These are phyloP conservation scores for Kuraishia piskuri DNA, from an alignment of 805 yeast species.

Conservation along the genomic window DNA sequence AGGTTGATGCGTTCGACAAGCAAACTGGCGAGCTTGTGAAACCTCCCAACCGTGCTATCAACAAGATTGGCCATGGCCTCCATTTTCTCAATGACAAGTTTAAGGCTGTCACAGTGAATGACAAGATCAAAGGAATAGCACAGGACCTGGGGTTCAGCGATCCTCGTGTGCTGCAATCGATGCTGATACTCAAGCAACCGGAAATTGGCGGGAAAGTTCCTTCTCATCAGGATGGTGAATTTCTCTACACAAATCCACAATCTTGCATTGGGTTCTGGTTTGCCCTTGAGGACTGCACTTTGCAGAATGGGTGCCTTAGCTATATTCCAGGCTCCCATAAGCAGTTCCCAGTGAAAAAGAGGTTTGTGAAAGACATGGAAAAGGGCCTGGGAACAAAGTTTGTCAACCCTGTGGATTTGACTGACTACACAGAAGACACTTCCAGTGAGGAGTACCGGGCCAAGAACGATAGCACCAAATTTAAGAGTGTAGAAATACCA, in stretches of 20 bases:
- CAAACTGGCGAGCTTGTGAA: constrained; percentile 37
- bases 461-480: constrained; percentile 30
- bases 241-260: constrained; percentile 63
- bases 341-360: constrained; percentile 41
- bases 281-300: constrained; percentile 67
- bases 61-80: constrained; percentile 74
- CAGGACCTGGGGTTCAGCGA: constrained; percentile 43
- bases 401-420: constrained; percentile 18
- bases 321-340: constrained; percentile 68
- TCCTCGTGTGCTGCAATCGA: constrained; percentile 68
- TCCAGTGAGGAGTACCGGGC: constrained; percentile 18
- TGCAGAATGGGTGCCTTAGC: constrained; percentile 58
- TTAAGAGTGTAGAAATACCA: constrained; percentile 47
- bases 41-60: constrained; percentile 50
- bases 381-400: constrained; percentile 52
- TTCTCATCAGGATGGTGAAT: constrained; percentile 68
- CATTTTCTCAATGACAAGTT: constrained; percentile 51
- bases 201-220: constrained; percentile 69
- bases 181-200: constrained; percentile 76
- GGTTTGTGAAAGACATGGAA: constrained; percentile 50
- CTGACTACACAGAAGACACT: constrained; percentile 11
- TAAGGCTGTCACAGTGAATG: constrained; percentile 39
- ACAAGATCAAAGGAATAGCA: constrained; percentile 42
- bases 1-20: constrained; percentile 55
- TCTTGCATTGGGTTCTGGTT: constrained; percentile 76